Conservation (phyloP, 108 stramenopile species). For the Fragilariopsis cylindrus region DNA sequence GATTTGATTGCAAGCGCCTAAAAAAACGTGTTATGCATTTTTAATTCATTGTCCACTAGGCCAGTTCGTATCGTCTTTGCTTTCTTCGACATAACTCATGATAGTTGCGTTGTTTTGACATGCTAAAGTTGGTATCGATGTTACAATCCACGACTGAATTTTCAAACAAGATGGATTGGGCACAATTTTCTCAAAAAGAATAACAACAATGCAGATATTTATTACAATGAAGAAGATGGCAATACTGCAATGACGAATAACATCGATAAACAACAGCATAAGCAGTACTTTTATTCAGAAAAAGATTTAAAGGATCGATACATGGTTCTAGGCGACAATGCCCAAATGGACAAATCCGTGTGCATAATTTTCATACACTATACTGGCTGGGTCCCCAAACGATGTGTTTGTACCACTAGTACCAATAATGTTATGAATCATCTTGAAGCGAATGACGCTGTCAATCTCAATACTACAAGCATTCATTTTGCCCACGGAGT, state of each 20-base stretch:
- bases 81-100: too few relatives aligned
- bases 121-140: not conserved
- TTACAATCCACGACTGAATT: conserved; percentile 22
- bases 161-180: conserved; percentile 5
- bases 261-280: too few relatives aligned
- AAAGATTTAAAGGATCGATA: not conserved
- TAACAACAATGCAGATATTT: too few relatives aligned
- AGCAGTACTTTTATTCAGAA: too few relatives aligned
- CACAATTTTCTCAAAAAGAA: not conserved
- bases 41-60: too few relatives aligned
- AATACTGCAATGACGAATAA: not conserved
- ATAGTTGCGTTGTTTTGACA: too few relatives aligned
- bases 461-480: too few relatives aligned
- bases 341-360: not conserved
- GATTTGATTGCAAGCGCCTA: too few relatives aligned
- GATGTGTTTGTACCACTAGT: conserved; percentile 14
- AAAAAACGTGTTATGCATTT: too few relatives aligned
- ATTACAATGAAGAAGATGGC: not conserved
- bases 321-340: conserved; percentile 2
- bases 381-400: conserved; percentile 16
- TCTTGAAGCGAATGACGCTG: too few relatives aligned
- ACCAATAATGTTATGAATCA: not conserved
- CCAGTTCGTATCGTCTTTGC: too few relatives aligned
- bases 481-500: conserved; percentile 7
- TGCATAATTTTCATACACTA: conserved; percentile 10